Conservation (phyloP, 2,329 filamentous ascomycete species). For the Colletotrichum navitas region DNA sequence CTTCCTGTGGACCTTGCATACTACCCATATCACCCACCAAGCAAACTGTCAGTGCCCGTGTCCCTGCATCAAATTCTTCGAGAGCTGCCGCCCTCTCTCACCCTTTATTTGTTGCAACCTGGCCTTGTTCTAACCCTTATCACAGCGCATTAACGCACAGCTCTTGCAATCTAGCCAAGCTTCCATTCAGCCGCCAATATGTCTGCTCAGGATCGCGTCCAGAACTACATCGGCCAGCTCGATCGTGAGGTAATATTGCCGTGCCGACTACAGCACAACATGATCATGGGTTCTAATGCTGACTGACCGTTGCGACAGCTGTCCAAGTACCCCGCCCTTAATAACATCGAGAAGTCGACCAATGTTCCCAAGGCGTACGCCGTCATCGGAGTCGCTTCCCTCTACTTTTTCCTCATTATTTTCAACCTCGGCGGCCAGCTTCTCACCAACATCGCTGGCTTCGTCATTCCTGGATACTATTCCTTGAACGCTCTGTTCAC, state of each 20-base stretch:
- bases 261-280: not conserved
- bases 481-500: slow-evolving; percentile 84
- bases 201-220: slow-evolving; percentile 81
- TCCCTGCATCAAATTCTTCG: slow-evolving; percentile 10
- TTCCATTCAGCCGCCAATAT: slow-evolving; percentile 61
- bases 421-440: slow-evolving; percentile 93
- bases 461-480: slow-evolving; percentile 87
- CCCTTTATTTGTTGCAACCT: slow-evolving; percentile 30
- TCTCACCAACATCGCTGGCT: slow-evolving; percentile 87
- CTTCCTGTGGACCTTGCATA: slow-evolving; percentile 10
- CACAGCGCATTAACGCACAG: slow-evolving; percentile 41
- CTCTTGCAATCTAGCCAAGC: slow-evolving; percentile 41
- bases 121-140: slow-evolving; percentile 39
- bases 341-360: slow-evolving; percentile 88
- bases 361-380: slow-evolving; percentile 88
- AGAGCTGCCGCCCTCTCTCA: not conserved
- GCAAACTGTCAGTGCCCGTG: slow-evolving; percentile 29
- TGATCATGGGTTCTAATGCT: slow-evolving; percentile 16
- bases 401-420: slow-evolving; percentile 93
- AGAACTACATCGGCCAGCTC: slow-evolving; percentile 82
- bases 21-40: slow-evolving; percentile 14
- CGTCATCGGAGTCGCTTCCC: slow-evolving; percentile 78
- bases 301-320: slow-evolving; percentile 65
- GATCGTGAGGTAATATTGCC: slow-evolving; percentile 77
- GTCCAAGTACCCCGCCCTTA: slow-evolving; percentile 85